Evolutionary conservation across 1,284 basidiomycete genomes (phyloP).

Genomic region (Cryptococcus deneoformans): DNA sequence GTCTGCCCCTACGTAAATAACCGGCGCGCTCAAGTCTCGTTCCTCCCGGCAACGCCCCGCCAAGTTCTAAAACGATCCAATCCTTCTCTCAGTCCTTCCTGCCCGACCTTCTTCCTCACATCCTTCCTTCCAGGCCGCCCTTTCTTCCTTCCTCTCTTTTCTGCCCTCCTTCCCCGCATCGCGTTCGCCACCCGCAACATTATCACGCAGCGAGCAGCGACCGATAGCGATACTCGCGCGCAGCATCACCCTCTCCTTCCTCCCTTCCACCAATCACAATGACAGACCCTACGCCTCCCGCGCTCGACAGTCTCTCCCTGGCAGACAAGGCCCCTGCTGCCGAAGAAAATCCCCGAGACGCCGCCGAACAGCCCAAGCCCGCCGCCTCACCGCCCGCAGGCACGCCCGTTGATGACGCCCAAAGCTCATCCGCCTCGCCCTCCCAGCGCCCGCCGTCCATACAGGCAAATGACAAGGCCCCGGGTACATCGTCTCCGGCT

Average conservation of each 20-base stretch:
- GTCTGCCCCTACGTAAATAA: no score
- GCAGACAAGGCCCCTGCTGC: background rate
- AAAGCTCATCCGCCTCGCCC: constrained; percentile 3
- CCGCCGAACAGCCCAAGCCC: background rate
- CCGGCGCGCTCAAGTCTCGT: no score
- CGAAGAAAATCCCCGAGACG: background rate
- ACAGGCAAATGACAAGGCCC: background rate
- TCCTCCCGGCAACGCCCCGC: no score
- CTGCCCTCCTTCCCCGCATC: no score
- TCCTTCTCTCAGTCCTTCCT: no score
- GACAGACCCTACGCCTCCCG: constrained; percentile 20
- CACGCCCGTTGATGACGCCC: background rate
- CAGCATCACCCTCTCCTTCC: constrained; percentile 9
- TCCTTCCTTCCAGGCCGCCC: no score
- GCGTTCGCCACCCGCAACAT: no score
- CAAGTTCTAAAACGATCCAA: no score
- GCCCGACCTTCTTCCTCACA: no score
- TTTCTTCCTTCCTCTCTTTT: no score
- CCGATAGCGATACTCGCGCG: background rate
- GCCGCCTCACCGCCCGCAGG: background rate
- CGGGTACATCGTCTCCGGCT: constrained; percentile 15
- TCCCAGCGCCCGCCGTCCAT: constrained; percentile 11
- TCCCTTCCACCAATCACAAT: constrained; percentile 8
- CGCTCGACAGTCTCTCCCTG: constrained; percentile 11
- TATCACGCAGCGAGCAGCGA: background rate